A percentile compares a stretch with the other conserved stretches of the same genome.
These are phyloP conservation scores for Papiliotrema terrestris DNA, from an alignment of 1,284 basidiomycete species.

Conservation along the genomic window DNA sequence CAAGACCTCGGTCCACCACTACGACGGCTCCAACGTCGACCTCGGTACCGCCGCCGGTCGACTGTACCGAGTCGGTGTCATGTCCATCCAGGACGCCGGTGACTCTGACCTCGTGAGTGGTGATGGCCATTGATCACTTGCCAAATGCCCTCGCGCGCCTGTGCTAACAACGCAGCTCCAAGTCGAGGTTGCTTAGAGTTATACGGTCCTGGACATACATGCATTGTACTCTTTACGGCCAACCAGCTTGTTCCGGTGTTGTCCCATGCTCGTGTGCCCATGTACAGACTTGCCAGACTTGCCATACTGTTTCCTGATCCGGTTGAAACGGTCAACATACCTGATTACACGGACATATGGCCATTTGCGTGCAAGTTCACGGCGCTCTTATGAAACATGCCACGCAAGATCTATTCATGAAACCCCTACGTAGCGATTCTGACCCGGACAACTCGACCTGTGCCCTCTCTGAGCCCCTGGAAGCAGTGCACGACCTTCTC, in stretches of 20 bases:
- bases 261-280: background rate
- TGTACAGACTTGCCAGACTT: background rate
- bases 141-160: background rate
- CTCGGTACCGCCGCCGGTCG: slow-evolving; percentile 99
- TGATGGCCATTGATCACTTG: background rate
- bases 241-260: background rate
- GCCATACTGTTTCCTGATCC: background rate
- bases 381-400: no score
- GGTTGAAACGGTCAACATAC: no score
- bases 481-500: no score
- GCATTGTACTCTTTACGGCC: slow-evolving; percentile 38
- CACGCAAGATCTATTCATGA: no score
- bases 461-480: no score
- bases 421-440: no score
- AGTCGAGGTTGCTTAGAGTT: slow-evolving; percentile 37
- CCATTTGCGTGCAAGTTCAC: no score
- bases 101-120: slow-evolving; percentile 80
- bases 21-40: slow-evolving; percentile 92
- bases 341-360: no score
- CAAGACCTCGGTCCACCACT: slow-evolving; percentile 96
- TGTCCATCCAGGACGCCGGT: slow-evolving; percentile 95
- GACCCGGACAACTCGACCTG: no score
- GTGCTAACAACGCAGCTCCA: slow-evolving; percentile 28
- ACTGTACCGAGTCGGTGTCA: slow-evolving; percentile 98
- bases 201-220: slow-evolving; percentile 8